Evolutionary conservation across 2,329 filamentous ascomycete species (phyloP).

Genomic region (Paecilomyces sp.): DNA sequence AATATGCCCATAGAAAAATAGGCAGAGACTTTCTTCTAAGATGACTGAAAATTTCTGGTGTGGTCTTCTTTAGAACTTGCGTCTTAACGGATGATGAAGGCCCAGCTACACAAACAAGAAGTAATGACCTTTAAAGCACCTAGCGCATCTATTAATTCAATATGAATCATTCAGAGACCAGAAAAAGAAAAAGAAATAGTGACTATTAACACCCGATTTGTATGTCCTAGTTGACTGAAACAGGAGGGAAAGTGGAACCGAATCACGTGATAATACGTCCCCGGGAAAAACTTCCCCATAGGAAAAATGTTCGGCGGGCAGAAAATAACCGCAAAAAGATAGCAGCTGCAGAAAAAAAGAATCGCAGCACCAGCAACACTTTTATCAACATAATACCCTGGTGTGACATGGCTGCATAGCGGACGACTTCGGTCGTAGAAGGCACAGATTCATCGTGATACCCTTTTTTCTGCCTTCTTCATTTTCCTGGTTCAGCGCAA

Average conservation of each 20-base stretch:
- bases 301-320: conserved; percentile 19
- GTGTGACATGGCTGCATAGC: conserved; percentile 16
- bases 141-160: too few relatives aligned
- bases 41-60: too few relatives aligned
- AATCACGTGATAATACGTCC: conserved; percentile 15
- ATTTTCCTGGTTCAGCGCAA: conserved; percentile 4
- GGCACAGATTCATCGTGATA: conserved; percentile 11
- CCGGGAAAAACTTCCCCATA: conserved; percentile 11
- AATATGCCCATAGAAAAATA: too few relatives aligned
- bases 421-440: conserved; percentile 9
- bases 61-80: too few relatives aligned
- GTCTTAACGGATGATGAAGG: too few relatives aligned
- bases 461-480: conserved; percentile 4
- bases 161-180: too few relatives aligned
- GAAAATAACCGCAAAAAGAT: conserved; percentile 17
- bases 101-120: too few relatives aligned
- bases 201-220: too few relatives aligned
- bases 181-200: too few relatives aligned
- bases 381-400: conserved; percentile 5
- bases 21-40: too few relatives aligned
- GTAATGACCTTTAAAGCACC: too few relatives aligned
- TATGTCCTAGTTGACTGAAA: neutral
- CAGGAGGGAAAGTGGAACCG: conserved; percentile 5
- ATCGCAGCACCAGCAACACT: conserved; percentile 14
- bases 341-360: conserved; percentile 14